These are phyloP conservation scores for Funneliformis geosporum DNA, from an alignment of 192 early-diverging fungal species.

Conservation along the genomic window DNA sequence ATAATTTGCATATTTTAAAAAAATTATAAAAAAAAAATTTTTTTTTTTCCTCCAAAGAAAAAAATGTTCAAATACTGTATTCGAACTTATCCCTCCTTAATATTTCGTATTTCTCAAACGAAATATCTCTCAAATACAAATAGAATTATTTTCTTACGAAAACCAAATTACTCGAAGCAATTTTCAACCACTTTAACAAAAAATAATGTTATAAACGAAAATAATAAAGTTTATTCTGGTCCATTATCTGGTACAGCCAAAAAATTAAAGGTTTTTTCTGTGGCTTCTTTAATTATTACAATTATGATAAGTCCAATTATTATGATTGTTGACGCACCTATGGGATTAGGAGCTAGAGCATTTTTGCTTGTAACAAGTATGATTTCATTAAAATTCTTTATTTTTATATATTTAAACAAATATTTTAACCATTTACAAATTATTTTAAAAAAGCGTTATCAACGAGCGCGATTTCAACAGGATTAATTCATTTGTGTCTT, in stretches of 20 bases:
- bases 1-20: not conserved
- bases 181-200: not conserved
- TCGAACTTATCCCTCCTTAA: not conserved
- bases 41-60: no score
- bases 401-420: not conserved
- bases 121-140: not conserved
- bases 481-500: slow-evolving; percentile 58
- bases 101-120: not conserved
- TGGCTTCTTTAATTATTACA: slow-evolving; percentile 52
- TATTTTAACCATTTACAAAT: not conserved
- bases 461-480: slow-evolving; percentile 60
- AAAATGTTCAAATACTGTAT: not conserved
- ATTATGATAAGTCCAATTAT: slow-evolving; percentile 55
- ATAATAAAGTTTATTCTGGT: slow-evolving; percentile 45
- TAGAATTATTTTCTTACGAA: not conserved
- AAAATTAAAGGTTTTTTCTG: slow-evolving; percentile 57
- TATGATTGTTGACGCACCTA: slow-evolving; percentile 52
- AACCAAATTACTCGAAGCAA: not conserved
- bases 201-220: not conserved
- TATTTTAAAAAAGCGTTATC: slow-evolving; percentile 41
- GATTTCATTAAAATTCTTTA: not conserved
- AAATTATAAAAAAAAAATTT: slow-evolving; percentile 7
- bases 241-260: slow-evolving; percentile 54
- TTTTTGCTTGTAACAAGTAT: slow-evolving; percentile 53
- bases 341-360: slow-evolving; percentile 47